Conservation (phyloP, 176 grass and related monocot species). For the Ensete ventricosum region DNA sequence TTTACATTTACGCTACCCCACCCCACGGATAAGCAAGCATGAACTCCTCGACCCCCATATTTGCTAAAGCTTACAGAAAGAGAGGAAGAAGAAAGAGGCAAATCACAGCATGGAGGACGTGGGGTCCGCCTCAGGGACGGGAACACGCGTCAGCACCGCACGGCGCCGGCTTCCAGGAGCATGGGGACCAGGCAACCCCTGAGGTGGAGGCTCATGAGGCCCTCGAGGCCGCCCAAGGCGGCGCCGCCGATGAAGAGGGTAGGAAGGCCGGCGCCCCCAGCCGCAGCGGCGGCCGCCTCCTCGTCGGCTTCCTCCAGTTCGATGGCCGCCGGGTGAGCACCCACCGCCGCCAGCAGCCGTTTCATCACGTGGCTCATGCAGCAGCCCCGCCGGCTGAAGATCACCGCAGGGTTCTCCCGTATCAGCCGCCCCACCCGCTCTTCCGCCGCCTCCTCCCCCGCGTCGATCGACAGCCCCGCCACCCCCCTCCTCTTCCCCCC, state of each 20-base stretch:
- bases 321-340: slow-evolving; percentile 25
- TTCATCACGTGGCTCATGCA: slow-evolving; percentile 38
- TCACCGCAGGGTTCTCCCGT: slow-evolving; percentile 26
- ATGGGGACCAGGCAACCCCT: slow-evolving; percentile 23
- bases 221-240: slow-evolving; percentile 26
- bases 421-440: slow-evolving; percentile 31
- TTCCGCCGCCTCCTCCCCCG: not conserved
- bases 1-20: too few species aligned
- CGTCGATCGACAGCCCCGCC: not conserved
- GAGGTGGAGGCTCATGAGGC: slow-evolving; percentile 32
- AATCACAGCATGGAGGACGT: too few species aligned
- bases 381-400: slow-evolving; percentile 33
- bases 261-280: not conserved
- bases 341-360: slow-evolving; percentile 21
- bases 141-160: not conserved
- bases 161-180: slow-evolving; percentile 24
- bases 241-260: slow-evolving; percentile 27
- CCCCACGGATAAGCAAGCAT: too few species aligned
- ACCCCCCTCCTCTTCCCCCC: not conserved
- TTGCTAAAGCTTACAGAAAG: not conserved
- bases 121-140: too few species aligned
- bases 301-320: slow-evolving; percentile 24
- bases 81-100: not conserved
- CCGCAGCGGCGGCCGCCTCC: not conserved
- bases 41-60: too few species aligned